Base-by-base conservation (phyloP, 345 rosid genomes). In the Heritiera fomes region DNA sequence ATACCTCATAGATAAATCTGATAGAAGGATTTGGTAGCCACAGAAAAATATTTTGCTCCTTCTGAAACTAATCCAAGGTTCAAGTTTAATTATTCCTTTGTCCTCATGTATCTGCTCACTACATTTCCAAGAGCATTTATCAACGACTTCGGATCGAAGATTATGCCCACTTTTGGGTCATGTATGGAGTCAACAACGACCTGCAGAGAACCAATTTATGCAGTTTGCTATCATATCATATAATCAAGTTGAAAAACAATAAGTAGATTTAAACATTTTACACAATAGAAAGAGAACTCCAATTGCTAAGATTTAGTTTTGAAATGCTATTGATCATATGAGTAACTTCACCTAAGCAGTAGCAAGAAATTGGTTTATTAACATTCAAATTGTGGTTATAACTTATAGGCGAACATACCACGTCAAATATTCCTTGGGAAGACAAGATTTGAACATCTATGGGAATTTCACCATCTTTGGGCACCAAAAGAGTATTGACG, bases 401-500 rank as follows among this genome's bases (percentile, higher is more conserved):
- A 23, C 28, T 23, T 23, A 23, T 56, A 67, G 23, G 65, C 60
- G 43, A 23, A 77, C 86, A 55, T 84, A 92, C 97, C 91, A 94
- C 90, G 78, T 92, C 86, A 55, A 71, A 77, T 72, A 91, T 91
- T 78, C 98, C 97, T 83, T 85, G 97, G 78, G 84, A 75, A 80
- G 84, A 75, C 88, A 92, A 84, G 73, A 62, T 47, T 79, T 90
- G 80, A 75, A 82, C 69, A 76, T 94, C 93, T 56, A 91, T 78
- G 8, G 84, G 87, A 85, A 94, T 85, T 69, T 83, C 87, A 78
- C 95, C 89, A 72, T 87, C 93, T 84, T 86, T 88, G 14, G 97
- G 96, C 76, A 92, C 97, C 80, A 94, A 84, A 80, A 94, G 85
- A 8, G 94, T 87, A 80, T 91, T 90, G 79, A 94, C 82, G 81